Conservation (phyloP, 257 asterid species). For the Solanum ahanhuiri region DNA sequence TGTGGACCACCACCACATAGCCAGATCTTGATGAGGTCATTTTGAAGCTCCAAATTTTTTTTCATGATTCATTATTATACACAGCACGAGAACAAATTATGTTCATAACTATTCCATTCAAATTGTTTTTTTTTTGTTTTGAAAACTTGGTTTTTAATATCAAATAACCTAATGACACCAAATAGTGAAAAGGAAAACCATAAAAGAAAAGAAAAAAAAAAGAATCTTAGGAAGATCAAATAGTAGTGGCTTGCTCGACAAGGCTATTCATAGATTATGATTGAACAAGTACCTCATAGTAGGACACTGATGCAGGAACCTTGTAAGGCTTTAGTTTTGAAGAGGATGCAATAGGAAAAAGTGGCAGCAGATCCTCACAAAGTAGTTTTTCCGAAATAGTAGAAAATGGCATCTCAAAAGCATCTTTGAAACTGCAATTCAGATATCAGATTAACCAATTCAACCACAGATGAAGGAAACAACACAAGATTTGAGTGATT, state of each 20-base stretch:
- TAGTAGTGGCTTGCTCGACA: not conserved
- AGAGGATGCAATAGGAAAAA: constrained; percentile 57
- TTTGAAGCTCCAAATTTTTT: not conserved
- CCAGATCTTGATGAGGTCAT: not conserved
- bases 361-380: constrained; percentile 73
- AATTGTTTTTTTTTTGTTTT: not conserved
- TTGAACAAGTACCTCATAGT: constrained; percentile 47
- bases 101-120: not conserved
- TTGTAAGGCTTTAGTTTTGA: constrained; percentile 12
- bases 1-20: not conserved
- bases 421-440: constrained; percentile 74
- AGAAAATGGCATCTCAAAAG: constrained; percentile 76
- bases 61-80: not conserved
- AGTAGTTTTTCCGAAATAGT: constrained; percentile 67
- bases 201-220: not conserved
- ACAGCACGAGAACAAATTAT: not conserved
- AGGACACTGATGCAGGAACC: constrained; percentile 61
- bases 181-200: not conserved
- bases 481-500: not conserved
- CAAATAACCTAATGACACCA: not conserved
- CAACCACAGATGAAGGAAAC: constrained; percentile 3
- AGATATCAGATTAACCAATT: constrained; percentile 9
- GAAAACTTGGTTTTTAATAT: not conserved
- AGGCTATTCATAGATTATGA: not conserved
- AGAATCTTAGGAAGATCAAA: not conserved